Base-by-base conservation (phyloP, 2,329 filamentous ascomycete species). In the Talaromyces sp. region DNA sequence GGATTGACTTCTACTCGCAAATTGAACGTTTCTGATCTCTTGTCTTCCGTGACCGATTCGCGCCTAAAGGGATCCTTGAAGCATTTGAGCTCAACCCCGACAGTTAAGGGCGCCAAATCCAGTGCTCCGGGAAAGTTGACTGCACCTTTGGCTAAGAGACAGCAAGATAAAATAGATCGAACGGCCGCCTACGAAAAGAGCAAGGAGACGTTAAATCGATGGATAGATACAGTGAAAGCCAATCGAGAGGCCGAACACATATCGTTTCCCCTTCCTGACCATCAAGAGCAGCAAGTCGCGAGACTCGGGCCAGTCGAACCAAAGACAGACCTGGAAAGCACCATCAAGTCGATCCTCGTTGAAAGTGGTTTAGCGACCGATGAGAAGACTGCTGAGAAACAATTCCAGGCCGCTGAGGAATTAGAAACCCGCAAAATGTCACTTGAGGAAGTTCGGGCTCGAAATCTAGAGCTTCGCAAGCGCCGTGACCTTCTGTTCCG, bases 181-280 rank as follows among this genome's bases (percentile, higher is more conserved):
- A 83, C 84, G 61, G 92, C 88, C 27, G 95, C 95, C 2, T 96
- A 93, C 71, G 88, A 93, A 41, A 93, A 97, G 82, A 93, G 92
- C 60, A 97, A 96, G 72, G 90, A 97, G 77, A 94, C 93, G 0
- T 83, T 99, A 31, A 88, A 91, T 68, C 88, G 92, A 71, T 99
- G 95, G 95, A 90, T 90, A 37, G 94, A 97, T 67, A 98, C 95
- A 0, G 93, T 99, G 73, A 96, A 97, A 79, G 88, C 92, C 37
- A 97, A 97, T 77, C 90, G 95, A 66, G 86, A 92, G 70, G 93
- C 94, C 1, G 95, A 98, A 68, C 92, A 97, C 76, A 82, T 99
- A 13, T 84, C 89, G 22, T 99, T 99, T 73, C 95, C 95, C 5
- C 84, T 98, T 0, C 85, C 89, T 2, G 89, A 92, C 71, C 89